Evolutionary conservation across 108 stramenopile genomes (phyloP).

Genomic region (Pinguiococcus pyrenoidosus): DNA sequence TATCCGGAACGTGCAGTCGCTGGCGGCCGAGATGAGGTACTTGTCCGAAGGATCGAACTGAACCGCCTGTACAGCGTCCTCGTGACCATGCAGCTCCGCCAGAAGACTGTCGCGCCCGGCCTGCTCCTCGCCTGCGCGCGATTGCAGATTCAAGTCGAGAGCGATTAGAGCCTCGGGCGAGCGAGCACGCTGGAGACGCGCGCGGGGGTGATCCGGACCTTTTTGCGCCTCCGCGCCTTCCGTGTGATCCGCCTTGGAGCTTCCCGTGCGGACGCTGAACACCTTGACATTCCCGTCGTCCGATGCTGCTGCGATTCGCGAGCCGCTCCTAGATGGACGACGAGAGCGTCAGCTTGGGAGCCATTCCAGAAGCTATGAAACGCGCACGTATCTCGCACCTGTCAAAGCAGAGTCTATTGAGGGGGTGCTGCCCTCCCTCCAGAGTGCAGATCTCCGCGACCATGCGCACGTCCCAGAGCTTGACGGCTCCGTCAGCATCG

Average conservation of each 20-base stretch:
- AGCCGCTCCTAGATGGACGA: too few relatives aligned
- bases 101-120: not conserved
- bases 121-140: not conserved
- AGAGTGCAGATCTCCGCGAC: conserved; percentile 42
- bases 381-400: too few relatives aligned
- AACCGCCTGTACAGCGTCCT: conserved; percentile 45
- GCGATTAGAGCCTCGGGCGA: conserved; percentile 12
- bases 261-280: too few relatives aligned
- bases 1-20: conserved; percentile 39
- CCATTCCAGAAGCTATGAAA: too few relatives aligned
- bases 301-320: conserved; percentile 29
- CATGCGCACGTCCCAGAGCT: conserved; percentile 47
- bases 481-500: conserved; percentile 46
- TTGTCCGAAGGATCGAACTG: conserved; percentile 38
- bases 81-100: conserved; percentile 28
- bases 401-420: conserved; percentile 39
- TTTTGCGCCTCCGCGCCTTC: not conserved
- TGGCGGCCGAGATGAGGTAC: conserved; percentile 32
- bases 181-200: not conserved
- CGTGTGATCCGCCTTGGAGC: too few relatives aligned
- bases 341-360: too few relatives aligned
- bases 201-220: not conserved
- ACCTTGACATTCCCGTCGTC: conserved; percentile 43
- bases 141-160: not conserved
- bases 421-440: conserved; percentile 30